phyloP scores from a whole-genome alignment of 768 basidiomycete species.

The Tricholoma matsutake region DNA sequence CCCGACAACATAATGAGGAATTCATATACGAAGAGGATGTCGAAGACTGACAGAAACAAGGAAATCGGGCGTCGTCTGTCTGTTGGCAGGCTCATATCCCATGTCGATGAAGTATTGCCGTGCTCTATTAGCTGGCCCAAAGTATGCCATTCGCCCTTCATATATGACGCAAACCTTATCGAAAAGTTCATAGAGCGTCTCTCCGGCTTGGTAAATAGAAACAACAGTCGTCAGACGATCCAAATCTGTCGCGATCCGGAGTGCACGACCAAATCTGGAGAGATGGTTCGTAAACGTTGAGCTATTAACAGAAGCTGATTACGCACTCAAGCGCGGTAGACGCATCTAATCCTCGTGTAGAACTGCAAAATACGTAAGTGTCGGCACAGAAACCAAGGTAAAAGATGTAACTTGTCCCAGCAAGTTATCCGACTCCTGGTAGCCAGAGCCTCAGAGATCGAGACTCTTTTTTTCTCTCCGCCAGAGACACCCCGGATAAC shows the following conservation, averaged over 20 bases:
- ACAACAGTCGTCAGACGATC: slow-evolving; percentile 58
- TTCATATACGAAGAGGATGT: neutral
- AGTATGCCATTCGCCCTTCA: slow-evolving; percentile 73
- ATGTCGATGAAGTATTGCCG: slow-evolving; percentile 73
- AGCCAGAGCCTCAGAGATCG: slow-evolving; percentile 63
- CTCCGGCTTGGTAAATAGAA: slow-evolving; percentile 83
- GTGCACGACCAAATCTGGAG: slow-evolving; percentile 44
- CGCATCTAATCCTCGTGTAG: too few relatives aligned
- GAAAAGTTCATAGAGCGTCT: slow-evolving; percentile 58
- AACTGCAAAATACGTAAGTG: too few relatives aligned
- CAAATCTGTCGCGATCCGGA: slow-evolving; percentile 64
- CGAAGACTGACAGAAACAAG: slow-evolving; percentile 46
- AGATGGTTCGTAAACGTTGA: too few relatives aligned
- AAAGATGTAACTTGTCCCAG: too few relatives aligned
- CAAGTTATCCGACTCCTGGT: slow-evolving; percentile 49
- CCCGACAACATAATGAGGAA: neutral
- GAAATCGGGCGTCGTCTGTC: slow-evolving; percentile 67
- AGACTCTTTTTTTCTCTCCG: slow-evolving; percentile 72
- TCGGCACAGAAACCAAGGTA: too few relatives aligned
- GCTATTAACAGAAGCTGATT: too few relatives aligned
- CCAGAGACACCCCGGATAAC: slow-evolving; percentile 67
- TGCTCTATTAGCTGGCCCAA: slow-evolving; percentile 62
- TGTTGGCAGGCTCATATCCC: slow-evolving; percentile 54
- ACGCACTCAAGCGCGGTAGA: too few relatives aligned
- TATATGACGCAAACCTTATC: slow-evolving; percentile 78